These are phyloP conservation scores for Hypoxylon sp. DNA, from an alignment of 2,329 filamentous ascomycete genomes.

Conservation along the genomic window DNA sequence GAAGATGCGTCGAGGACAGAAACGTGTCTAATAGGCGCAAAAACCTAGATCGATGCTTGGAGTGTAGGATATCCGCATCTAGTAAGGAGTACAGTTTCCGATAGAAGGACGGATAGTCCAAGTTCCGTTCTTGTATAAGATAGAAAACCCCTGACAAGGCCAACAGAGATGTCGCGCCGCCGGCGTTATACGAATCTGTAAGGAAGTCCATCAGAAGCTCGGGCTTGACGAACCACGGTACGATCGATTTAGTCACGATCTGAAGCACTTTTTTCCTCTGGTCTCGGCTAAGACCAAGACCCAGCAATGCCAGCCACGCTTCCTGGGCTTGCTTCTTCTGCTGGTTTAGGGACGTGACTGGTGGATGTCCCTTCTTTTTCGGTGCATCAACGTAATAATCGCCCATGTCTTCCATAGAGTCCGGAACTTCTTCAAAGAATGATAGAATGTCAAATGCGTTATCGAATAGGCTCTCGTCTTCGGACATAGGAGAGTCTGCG, in stretches of 20 bases:
- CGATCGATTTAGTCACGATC: conserved; percentile 80
- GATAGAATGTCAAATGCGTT: conserved; percentile 72
- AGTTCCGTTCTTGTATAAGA: conserved; percentile 90
- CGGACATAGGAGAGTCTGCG: conserved; percentile 37
- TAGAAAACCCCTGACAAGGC: conserved; percentile 95
- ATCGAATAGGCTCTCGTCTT: conserved; percentile 59
- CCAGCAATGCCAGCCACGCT: conserved; percentile 85
- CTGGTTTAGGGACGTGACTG: conserved; percentile 71
- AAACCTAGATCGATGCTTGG: conserved; percentile 92
- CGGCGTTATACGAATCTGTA: conserved; percentile 90
- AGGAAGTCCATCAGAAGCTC: conserved; percentile 96
- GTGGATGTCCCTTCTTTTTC: conserved; percentile 73
- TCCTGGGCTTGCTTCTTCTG: conserved; percentile 86
- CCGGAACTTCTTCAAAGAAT: conserved; percentile 77
- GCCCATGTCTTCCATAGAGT: conserved; percentile 72
- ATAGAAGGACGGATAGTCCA: conserved; percentile 97
- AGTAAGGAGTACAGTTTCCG: conserved; percentile 92
- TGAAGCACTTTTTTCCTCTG: conserved; percentile 84
- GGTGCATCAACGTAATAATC: conserved; percentile 75
- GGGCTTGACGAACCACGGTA: conserved; percentile 88
- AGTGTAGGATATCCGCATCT: conserved; percentile 87
- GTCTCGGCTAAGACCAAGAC: conserved; percentile 72
- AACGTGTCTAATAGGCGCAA: conserved; percentile 94
- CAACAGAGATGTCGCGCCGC: conserved; percentile 86
- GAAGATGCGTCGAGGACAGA: conserved; percentile 89